Evolutionary conservation across 1,139 yeast species (phyloP).

Genomic region (Blastobotrys aristatus): DNA sequence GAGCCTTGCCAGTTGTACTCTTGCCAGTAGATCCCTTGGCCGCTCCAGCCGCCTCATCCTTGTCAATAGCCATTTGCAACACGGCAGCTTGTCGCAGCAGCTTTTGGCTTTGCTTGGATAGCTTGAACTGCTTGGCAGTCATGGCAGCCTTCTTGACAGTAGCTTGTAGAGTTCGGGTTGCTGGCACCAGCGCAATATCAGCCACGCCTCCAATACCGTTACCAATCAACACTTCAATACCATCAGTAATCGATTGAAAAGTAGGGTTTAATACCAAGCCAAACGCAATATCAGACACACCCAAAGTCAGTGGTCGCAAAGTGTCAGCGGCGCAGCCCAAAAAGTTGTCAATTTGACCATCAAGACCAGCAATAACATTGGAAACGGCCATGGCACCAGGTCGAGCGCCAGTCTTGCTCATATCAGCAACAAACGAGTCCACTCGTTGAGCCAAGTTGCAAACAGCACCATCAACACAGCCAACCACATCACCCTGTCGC

Average conservation of each 20-base stretch:
- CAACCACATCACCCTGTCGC: constrained; percentile 4
- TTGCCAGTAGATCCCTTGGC: no score
- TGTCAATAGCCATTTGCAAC: constrained; percentile 5
- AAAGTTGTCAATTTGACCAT: constrained; percentile 33
- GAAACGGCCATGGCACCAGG: constrained; percentile 28
- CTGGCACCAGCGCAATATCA: constrained; percentile 23
- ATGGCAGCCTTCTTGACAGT: constrained; percentile 18
- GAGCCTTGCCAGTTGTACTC: not conserved
- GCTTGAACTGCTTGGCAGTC: constrained; percentile 17
- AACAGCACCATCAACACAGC: constrained; percentile 17
- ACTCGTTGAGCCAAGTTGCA: constrained; percentile 26
- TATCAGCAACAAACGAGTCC: constrained; percentile 25
- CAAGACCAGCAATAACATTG: constrained; percentile 30
- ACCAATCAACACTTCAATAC: constrained; percentile 31
- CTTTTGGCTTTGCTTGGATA: constrained; percentile 12
- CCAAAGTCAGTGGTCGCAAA: constrained; percentile 27
- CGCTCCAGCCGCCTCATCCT: no score
- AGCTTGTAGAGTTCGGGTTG: constrained; percentile 22
- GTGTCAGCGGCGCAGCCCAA: constrained; percentile 26
- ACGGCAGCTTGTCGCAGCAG: constrained; percentile 3
- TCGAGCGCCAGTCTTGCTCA: constrained; percentile 23
- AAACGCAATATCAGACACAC: constrained; percentile 25
- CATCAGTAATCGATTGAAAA: constrained; percentile 32
- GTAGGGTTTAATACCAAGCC: constrained; percentile 29
- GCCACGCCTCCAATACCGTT: constrained; percentile 28